A percentile compares a stretch with the other conserved stretches of the same genome.
Evolutionary conservation across 1,284 basidiomycete species (phyloP).

Genomic region (Ceratobasidium sp.): DNA sequence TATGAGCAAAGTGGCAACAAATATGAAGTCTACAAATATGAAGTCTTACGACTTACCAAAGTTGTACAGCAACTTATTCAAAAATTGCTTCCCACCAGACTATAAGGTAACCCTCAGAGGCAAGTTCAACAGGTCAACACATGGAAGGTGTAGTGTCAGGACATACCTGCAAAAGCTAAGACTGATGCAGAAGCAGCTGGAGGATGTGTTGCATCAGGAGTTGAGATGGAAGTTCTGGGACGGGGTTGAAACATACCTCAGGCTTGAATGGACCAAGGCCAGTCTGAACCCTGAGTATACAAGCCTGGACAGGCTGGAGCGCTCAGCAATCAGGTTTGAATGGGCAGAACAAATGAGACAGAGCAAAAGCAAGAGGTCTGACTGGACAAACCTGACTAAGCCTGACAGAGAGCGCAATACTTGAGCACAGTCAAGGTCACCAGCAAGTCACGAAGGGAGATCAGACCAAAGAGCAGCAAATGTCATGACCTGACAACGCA

Average conservation of each 20-base stretch:
- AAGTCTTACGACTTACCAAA: slow-evolving; percentile 1
- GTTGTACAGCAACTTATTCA: slow-evolving; percentile 51
- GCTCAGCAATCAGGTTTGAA: slow-evolving; percentile 39
- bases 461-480: not conserved
- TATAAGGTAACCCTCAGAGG: slow-evolving; percentile 50
- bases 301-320: slow-evolving; percentile 11
- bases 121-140: slow-evolving; percentile 43
- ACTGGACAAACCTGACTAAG: not conserved
- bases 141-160: slow-evolving; percentile 44
- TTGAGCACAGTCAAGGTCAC: not conserved
- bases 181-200: not conserved
- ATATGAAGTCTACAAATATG: not conserved
- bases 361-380: not conserved
- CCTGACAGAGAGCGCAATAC: not conserved
- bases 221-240: slow-evolving; percentile 36
- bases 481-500: too few species aligned
- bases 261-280: slow-evolving; percentile 25
- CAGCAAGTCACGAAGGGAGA: not conserved
- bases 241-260: slow-evolving; percentile 13
- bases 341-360: slow-evolving; percentile 2
- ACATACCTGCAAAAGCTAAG: slow-evolving; percentile 47
- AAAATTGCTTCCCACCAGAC: slow-evolving; percentile 60
- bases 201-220: not conserved
- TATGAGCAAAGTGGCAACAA: slow-evolving; percentile 12
- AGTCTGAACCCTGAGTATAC: slow-evolving; percentile 26